Conservation (phyloP, 192 early-diverging fungal genomes). For the Coemansia sp. region DNA sequence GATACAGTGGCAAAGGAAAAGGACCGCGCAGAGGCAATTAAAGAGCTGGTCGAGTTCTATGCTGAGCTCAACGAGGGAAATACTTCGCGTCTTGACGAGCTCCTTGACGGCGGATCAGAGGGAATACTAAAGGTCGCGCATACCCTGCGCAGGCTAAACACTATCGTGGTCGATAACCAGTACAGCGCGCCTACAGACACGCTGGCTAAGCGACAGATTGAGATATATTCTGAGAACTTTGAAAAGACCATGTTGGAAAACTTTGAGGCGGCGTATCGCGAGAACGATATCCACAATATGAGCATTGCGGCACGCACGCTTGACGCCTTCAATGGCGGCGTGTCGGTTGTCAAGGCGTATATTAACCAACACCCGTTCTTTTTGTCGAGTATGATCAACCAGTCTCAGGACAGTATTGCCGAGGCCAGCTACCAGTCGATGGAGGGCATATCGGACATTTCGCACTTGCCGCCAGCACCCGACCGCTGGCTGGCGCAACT, state of each 20-base stretch:
- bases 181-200: slow-evolving; percentile 41
- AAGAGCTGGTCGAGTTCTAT: slow-evolving; percentile 92
- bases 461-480: slow-evolving; percentile 58
- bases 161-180: slow-evolving; percentile 59
- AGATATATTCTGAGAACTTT: slow-evolving; percentile 89
- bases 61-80: slow-evolving; percentile 85
- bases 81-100: slow-evolving; percentile 70
- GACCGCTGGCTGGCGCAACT: slow-evolving; percentile 73
- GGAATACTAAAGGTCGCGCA: slow-evolving; percentile 87
- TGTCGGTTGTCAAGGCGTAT: slow-evolving; percentile 90
- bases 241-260: slow-evolving; percentile 85
- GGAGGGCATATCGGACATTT: slow-evolving; percentile 48
- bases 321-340: slow-evolving; percentile 94
- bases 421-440: slow-evolving; percentile 49
- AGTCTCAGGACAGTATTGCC: slow-evolving; percentile 55
- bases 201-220: slow-evolving; percentile 81
- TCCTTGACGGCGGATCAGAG: slow-evolving; percentile 74
- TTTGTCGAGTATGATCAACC: slow-evolving; percentile 73
- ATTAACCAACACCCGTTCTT: slow-evolving; percentile 99
- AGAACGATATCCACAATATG: slow-evolving; percentile 69
- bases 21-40: slow-evolving; percentile 81
- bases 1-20: slow-evolving; percentile 94
- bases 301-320: slow-evolving; percentile 81
- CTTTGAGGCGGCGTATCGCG: slow-evolving; percentile 84
- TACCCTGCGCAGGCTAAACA: slow-evolving; percentile 78